Conservation (phyloP, 2,329 filamentous ascomycete species). For the Cladosporium velox region DNA sequence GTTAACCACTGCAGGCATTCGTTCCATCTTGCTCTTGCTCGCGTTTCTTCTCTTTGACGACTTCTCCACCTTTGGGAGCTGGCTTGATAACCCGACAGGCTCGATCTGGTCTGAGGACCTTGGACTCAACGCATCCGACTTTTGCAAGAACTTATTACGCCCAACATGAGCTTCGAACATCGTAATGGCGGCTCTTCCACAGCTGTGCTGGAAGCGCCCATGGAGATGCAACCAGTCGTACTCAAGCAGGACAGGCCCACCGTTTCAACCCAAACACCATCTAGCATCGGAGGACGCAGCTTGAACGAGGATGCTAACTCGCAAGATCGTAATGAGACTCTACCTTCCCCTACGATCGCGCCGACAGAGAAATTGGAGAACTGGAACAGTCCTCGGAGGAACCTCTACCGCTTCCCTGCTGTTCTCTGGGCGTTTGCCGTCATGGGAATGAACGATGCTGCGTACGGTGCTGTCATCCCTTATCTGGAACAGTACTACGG, state of each 20-base stretch:
- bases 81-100: not conserved
- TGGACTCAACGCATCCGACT: not conserved
- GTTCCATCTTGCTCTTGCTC: not conserved
- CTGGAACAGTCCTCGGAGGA: constrained; percentile 66
- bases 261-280: constrained; percentile 26
- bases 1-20: too few relatives aligned
- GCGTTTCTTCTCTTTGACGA: not conserved
- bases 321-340: constrained; percentile 39
- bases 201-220: constrained; percentile 29
- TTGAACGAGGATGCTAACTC: constrained; percentile 4
- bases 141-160: not conserved
- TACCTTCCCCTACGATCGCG: constrained; percentile 51
- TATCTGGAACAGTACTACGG: constrained; percentile 64
- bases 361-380: constrained; percentile 47
- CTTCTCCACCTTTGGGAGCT: not conserved
- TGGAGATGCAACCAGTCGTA: constrained; percentile 31
- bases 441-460: constrained; percentile 69
- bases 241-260: constrained; percentile 22
- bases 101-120: not conserved
- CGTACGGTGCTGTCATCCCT: constrained; percentile 51
- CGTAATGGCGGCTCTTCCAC: constrained; percentile 33
- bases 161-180: constrained; percentile 23
- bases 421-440: constrained; percentile 61
- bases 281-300: constrained; percentile 24
- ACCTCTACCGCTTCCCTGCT: constrained; percentile 59